phyloP scores from a whole-genome alignment of 176 grass and related monocot genomes.

The Pontederia paniculata region DNA sequence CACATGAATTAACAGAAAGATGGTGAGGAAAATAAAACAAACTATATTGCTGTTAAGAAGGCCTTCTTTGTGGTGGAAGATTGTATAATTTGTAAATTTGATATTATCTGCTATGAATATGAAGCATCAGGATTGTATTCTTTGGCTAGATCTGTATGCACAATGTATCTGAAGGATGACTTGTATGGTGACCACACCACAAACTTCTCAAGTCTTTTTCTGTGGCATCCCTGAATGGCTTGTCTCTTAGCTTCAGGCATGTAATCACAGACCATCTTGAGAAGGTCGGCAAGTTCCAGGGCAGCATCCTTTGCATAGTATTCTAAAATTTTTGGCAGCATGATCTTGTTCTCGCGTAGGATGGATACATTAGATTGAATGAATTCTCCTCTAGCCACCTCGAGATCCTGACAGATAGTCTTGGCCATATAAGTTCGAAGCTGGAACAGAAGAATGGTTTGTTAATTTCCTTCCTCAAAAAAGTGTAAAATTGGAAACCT shows the following conservation, averaged over 20 bases:
- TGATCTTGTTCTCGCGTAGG: slow-evolving; percentile 45
- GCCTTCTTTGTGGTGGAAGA: no score
- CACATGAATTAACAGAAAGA: no score
- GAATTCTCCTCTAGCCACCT: slow-evolving; percentile 58
- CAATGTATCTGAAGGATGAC: slow-evolving; percentile 72
- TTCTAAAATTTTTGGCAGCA: slow-evolving; percentile 70
- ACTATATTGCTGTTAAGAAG: no score
- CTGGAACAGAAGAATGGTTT: slow-evolving; percentile 18
- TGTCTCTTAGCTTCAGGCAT: slow-evolving; percentile 50
- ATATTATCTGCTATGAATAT: no score
- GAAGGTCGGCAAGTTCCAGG: slow-evolving; percentile 43
- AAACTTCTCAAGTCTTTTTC: slow-evolving; percentile 52
- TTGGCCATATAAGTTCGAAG: slow-evolving; percentile 80
- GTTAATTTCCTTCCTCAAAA: not conserved
- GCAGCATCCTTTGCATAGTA: slow-evolving; percentile 70
- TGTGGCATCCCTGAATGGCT: slow-evolving; percentile 47
- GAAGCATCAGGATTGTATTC: slow-evolving; percentile 10
- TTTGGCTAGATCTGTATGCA: slow-evolving; percentile 67
- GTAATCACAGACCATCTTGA: slow-evolving; percentile 62
- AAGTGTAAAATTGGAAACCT: no score
- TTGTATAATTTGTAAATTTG: no score
- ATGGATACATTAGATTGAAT: slow-evolving; percentile 53
- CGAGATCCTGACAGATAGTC: slow-evolving; percentile 50
- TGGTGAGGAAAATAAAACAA: no score
- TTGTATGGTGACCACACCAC: slow-evolving; percentile 81